These are phyloP conservation scores for Cladosporium sp. DNA, from an alignment of 2,329 filamentous ascomycete genomes.

Conservation along the genomic window DNA sequence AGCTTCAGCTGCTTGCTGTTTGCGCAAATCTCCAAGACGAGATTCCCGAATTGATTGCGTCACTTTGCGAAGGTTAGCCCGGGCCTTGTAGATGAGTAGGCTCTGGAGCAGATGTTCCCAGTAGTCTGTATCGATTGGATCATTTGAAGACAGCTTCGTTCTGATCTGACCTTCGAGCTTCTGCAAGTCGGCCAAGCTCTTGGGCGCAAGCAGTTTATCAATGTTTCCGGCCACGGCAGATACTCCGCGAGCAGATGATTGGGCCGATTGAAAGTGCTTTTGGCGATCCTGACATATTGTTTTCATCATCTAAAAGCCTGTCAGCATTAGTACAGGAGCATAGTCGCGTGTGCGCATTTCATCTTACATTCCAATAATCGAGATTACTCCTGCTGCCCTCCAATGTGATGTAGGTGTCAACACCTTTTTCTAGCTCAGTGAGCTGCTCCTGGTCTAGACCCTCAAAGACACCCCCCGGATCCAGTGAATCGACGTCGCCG, in stretches of 20 bases:
- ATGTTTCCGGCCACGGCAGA: constrained; percentile 82
- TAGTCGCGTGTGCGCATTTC: neutral
- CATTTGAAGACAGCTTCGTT: constrained; percentile 78
- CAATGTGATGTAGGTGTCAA: constrained; percentile 71
- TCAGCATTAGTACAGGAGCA: constrained; percentile 17
- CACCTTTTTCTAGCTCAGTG: constrained; percentile 74
- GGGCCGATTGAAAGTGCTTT: constrained; percentile 57
- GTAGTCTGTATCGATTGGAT: constrained; percentile 93
- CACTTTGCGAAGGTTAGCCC: constrained; percentile 74
- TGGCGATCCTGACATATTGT: constrained; percentile 74
- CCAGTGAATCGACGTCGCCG: constrained; percentile 70
- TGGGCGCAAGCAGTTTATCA: constrained; percentile 79
- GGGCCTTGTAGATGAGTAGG: constrained; percentile 85
- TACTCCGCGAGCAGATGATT: constrained; percentile 65
- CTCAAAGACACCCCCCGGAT: constrained; percentile 78
- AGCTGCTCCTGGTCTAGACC: constrained; percentile 64
- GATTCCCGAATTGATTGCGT: constrained; percentile 71
- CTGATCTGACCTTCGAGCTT: constrained; percentile 82
- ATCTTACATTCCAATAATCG: constrained; percentile 75
- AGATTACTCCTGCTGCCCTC: constrained; percentile 74
- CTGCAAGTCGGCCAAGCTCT: constrained; percentile 82
- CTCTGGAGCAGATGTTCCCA: constrained; percentile 90
- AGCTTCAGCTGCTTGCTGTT: constrained; percentile 66
- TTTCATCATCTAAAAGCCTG: constrained; percentile 62
- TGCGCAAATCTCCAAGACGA: constrained; percentile 62